These are phyloP conservation scores for Zygosaccharomyces lentus DNA, from an alignment of 805 yeast genomes.

Conservation along the genomic window DNA sequence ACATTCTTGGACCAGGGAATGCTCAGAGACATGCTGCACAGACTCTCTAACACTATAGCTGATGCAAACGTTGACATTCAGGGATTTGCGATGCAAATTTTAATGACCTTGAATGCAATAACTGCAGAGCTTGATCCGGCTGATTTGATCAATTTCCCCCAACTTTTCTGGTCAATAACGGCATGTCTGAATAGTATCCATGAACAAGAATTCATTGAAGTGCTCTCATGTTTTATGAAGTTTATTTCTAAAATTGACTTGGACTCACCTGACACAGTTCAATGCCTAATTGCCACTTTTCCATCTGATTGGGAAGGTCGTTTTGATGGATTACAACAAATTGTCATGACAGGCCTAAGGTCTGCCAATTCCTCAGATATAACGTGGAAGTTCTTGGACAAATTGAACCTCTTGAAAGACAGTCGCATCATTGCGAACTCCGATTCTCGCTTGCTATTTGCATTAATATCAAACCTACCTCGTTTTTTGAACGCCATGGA, in stretches of 20 bases:
- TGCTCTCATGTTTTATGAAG: conserved; percentile 73
- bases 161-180: conserved; percentile 90
- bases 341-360: conserved; percentile 76
- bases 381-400: conserved; percentile 67
- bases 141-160: conserved; percentile 82
- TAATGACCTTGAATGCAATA: conserved; percentile 92
- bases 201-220: conserved; percentile 90
- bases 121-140: conserved; percentile 80
- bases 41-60: conserved; percentile 87
- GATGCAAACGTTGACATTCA: conserved; percentile 88
- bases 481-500: conserved; percentile 80
- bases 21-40: conserved; percentile 89
- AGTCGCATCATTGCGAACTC: conserved; percentile 76
- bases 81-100: conserved; percentile 93
- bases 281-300: conserved; percentile 76
- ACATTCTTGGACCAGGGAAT: conserved; percentile 77
- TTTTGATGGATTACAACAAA: conserved; percentile 81
- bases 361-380: conserved; percentile 78
- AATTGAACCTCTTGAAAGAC: conserved; percentile 59
- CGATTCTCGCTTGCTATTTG: conserved; percentile 61
- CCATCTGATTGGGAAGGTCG: conserved; percentile 96
- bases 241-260: conserved; percentile 83
- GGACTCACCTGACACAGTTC: conserved; percentile 79
- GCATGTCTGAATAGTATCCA: conserved; percentile 88
- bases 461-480: conserved; percentile 76